These are phyloP conservation scores for Apophysomyces trapeziformis DNA, from an alignment of 371 early-diverging fungal genomes.

Conservation along the genomic window DNA sequence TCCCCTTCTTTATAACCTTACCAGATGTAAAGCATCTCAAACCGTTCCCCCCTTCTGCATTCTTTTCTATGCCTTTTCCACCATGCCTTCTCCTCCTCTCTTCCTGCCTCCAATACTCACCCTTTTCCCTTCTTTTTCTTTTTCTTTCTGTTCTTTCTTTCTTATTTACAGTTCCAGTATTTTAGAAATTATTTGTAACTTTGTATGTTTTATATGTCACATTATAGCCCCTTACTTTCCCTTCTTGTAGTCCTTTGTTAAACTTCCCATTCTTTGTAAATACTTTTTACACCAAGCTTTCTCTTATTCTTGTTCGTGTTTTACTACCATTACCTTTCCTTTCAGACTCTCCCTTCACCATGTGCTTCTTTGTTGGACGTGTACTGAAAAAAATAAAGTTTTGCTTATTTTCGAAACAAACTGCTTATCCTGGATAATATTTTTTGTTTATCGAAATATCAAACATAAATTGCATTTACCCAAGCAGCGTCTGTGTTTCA, in stretches of 20 bases:
- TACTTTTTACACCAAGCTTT: slow-evolving; percentile 4
- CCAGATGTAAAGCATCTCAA: not conserved
- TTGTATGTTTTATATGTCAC: slow-evolving; percentile 12
- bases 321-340: slow-evolving; percentile 10
- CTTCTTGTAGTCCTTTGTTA: slow-evolving; percentile 9
- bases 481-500: too few relatives aligned
- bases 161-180: slow-evolving; percentile 8
- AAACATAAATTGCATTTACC: too few relatives aligned
- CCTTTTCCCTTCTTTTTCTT: not conserved
- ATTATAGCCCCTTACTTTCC: slow-evolving; percentile 7
- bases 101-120: not conserved
- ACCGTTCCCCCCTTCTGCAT: not conserved
- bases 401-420: not conserved
- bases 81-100: not conserved
- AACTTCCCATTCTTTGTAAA: slow-evolving; percentile 11
- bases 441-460: too few relatives aligned
- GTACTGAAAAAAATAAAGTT: slow-evolving; percentile 2
- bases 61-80: not conserved
- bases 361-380: slow-evolving; percentile 3
- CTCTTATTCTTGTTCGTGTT: slow-evolving; percentile 7
- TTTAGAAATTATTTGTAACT: slow-evolving; percentile 1
- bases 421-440: too few relatives aligned
- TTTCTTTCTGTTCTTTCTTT: not conserved
- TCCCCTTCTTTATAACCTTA: not conserved
- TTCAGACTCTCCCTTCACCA: not conserved